Evolutionary conservation across 345 rosid species (phyloP).

Genomic region (Citrus trifoliata): DNA sequence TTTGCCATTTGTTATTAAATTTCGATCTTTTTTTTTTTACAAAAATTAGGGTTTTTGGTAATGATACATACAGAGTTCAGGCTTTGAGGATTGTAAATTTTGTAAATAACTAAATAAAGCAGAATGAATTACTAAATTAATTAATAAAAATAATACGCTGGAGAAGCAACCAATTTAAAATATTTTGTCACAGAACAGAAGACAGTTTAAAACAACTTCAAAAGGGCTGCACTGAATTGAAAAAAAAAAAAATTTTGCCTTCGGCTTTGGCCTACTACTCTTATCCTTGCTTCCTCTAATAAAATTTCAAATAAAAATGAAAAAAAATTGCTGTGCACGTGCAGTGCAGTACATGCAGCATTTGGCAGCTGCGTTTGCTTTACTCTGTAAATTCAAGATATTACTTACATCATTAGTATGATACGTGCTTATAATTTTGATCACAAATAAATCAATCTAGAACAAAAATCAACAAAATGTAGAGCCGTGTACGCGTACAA

Average conservation of each 20-base stretch:
- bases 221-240: neutral
- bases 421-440: neutral
- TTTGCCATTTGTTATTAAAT: no score
- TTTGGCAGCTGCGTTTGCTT: neutral
- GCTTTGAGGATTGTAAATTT: no score
- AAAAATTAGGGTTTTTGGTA: neutral
- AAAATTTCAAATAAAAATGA: neutral
- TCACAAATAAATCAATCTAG: neutral
- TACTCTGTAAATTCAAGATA: neutral
- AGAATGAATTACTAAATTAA: neutral
- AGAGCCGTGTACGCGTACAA: neutral
- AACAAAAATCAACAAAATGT: neutral
- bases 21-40: neutral
- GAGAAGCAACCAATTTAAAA: neutral
- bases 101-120: no score
- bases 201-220: neutral
- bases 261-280: neutral
- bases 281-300: slow-evolving; percentile 12
- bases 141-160: neutral
- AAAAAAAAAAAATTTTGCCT: no score
- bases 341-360: neutral
- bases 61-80: neutral
- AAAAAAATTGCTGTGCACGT: neutral
- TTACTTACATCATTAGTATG: neutral
- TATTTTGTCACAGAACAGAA: neutral